A percentile compares a stretch with the other conserved stretches of the same genome.
phyloP scores from a whole-genome alignment of 768 basidiomycete species.

The Lactifluus echinatus region DNA sequence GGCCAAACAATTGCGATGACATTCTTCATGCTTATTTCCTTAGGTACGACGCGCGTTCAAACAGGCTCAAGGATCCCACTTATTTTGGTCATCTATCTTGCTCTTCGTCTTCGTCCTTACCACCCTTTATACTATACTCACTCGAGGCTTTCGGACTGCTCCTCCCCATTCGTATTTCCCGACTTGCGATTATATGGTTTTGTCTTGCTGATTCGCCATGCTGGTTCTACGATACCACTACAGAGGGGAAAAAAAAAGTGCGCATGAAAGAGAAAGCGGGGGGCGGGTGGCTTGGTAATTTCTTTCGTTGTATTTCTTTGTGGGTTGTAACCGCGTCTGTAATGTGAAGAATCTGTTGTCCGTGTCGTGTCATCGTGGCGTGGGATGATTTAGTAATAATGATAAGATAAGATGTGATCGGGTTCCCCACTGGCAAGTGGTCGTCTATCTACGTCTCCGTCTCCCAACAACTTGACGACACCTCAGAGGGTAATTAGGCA shows the following conservation, averaged over 20 bases:
- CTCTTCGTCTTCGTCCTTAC: conserved; percentile 1
- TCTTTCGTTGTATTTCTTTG: not conserved
- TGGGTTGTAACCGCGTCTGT: not conserved
- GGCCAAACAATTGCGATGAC: not conserved
- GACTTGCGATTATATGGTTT: conserved; percentile 1
- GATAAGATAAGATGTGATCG: too few relatives aligned
- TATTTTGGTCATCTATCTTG: not conserved
- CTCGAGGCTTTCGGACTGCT: not conserved
- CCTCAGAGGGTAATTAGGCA: too few relatives aligned
- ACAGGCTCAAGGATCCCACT: not conserved
- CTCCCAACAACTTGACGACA: too few relatives aligned
- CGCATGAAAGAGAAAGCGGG: not conserved
- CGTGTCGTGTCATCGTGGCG: too few relatives aligned
- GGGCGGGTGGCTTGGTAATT: not conserved
- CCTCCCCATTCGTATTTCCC: not conserved
- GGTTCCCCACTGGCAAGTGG: too few relatives aligned
- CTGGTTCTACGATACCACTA: not conserved
- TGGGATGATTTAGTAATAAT: too few relatives aligned
- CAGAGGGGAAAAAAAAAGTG: too few relatives aligned
- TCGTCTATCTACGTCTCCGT: too few relatives aligned
- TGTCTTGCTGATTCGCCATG: not conserved
- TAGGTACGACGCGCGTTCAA: not conserved
- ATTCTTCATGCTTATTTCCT: not conserved
- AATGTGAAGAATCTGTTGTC: not conserved
- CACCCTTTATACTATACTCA: not conserved